Base-by-base conservation (phyloP, 257 asterid species). In the Buddleja alternifolia region DNA sequence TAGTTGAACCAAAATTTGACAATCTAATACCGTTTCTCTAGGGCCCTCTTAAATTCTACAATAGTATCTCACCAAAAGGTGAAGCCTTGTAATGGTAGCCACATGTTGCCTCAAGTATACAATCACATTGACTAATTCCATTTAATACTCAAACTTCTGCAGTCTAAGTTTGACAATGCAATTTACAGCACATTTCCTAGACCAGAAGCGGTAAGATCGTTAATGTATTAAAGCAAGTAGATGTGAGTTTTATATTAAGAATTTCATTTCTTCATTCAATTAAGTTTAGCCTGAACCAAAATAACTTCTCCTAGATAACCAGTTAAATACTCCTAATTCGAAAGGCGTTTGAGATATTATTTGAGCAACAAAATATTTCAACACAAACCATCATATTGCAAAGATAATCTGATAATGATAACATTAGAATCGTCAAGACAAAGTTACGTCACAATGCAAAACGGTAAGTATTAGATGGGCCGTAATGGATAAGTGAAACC, bases 401-500 rank as follows among this genome's bases (percentile, higher is more conserved):
- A 44, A 63, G 25, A 40, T 17, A 39, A 34, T 53, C 37, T 21
- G 24, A 55, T 42, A 52, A 19, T 34, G 16, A 34, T 55, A 50
- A 46, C 34, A 56, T 11, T 15, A 63, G 23, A 52, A 73, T 2
- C 53, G 19, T 51, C 32, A 19, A 48, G 41, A 63, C 20, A 9
- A 54, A 50, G 40, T 56, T 67, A 64, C 45, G 51, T 47, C 59
- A 46, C 65, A 64, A 55, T 34, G n/a, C 29, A 63, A 20, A 63
- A 24, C 62, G 34, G 34, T 63, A 71, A 67, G 40, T 48, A 53
- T 34, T n/a, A n/a, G n/a, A n/a, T n/a, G n/a, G n/a, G n/a, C n/a
- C n/a, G 19, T 55, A 58, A 44, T 15, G 45, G 23, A 20, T 59
- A 40, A 16, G 60, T 10, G 34, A 44, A 59, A 94, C 99, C 97